A percentile compares a stretch with the other conserved stretches of the same genome.
phyloP scores from a whole-genome alignment of 495 filamentous ascomycete genomes.

The Xylaria telfairii region DNA sequence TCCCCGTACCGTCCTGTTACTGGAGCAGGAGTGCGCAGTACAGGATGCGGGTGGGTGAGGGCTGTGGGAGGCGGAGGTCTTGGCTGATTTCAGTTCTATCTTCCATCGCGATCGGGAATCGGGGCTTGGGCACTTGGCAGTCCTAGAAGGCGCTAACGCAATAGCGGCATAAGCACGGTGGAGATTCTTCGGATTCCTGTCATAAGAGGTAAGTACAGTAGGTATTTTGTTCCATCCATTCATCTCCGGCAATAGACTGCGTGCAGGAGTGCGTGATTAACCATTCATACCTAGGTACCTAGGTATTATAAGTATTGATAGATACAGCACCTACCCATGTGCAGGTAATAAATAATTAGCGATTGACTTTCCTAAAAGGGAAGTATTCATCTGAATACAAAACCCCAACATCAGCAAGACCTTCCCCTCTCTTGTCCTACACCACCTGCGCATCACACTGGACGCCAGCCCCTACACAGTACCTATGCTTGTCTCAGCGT shows the following conservation, averaged over 20 bases:
- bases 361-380: not conserved
- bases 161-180: not conserved
- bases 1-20: too few relatives aligned
- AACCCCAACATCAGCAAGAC: not conserved
- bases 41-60: not conserved
- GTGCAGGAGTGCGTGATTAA: too few relatives aligned
- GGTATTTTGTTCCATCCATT: not conserved
- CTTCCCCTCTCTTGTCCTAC: not conserved
- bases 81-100: not conserved
- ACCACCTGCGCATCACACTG: not conserved
- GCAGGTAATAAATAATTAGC: not conserved
- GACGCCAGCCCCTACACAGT: too few relatives aligned
- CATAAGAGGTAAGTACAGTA: too few relatives aligned
- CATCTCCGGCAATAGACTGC: not conserved
- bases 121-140: not conserved
- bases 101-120: conserved; percentile 8
- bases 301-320: too few relatives aligned
- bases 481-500: conserved; percentile 2
- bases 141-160: not conserved
- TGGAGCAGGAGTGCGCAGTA: too few relatives aligned
- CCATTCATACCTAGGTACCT: too few relatives aligned
- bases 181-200: not conserved
- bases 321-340: too few relatives aligned
- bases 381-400: not conserved
- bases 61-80: not conserved